Percentiles rank a stretch among this genome's conserved stretches.
Evolutionary conservation across 164 flowering plant genomes (phyloP).

Genomic region (Stephania cephalantha): DNA sequence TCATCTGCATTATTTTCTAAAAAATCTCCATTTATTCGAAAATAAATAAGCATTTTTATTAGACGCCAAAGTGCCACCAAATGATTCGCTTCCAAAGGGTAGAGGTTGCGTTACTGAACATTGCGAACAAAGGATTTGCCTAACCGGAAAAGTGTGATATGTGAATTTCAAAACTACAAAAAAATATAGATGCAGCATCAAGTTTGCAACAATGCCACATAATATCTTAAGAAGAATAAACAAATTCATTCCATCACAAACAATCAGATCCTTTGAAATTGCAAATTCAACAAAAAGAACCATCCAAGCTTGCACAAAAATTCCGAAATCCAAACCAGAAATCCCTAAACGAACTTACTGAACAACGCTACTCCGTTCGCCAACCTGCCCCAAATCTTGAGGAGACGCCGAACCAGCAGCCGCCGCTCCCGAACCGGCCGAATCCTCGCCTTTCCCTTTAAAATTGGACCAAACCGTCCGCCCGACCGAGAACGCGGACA

Average conservation of each 20-base stretch:
- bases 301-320: background rate
- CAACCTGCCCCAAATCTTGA: constrained; percentile 3
- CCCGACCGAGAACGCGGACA: constrained; percentile 68
- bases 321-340: background rate
- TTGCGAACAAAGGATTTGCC: background rate
- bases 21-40: background rate
- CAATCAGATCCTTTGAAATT: background rate
- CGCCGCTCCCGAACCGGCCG: constrained; percentile 15
- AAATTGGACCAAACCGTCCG: constrained; percentile 51
- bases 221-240: background rate
- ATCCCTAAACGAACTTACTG: constrained; percentile 16
- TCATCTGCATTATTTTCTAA: background rate
- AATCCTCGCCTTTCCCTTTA: constrained; percentile 23
- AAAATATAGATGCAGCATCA: background rate
- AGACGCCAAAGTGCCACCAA: no score
- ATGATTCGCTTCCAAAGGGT: no score
- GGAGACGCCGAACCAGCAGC: constrained; percentile 8
- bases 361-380: constrained; percentile 16
- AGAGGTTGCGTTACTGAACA: no score
- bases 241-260: background rate
- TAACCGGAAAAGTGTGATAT: background rate
- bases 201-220: background rate
- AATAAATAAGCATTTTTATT: no score
- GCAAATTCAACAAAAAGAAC: background rate
- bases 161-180: background rate